Conservation (phyloP, 306 rosid species). For the Trifolium repens region DNA sequence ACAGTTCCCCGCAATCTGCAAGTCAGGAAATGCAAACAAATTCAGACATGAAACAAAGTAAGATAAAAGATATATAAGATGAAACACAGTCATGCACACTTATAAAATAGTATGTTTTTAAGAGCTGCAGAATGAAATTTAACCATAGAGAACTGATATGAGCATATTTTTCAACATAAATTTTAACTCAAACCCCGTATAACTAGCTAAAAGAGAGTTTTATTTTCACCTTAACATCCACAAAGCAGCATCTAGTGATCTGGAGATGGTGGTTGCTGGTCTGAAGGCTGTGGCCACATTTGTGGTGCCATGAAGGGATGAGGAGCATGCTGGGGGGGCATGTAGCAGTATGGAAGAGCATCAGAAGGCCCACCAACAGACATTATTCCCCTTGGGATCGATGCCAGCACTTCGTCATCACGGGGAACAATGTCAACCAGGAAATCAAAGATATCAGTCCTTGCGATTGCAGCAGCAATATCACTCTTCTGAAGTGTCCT, state of each 20-base stretch:
- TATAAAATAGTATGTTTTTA: background rate
- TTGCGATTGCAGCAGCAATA: slow-evolving; percentile 61
- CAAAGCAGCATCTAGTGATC: slow-evolving; percentile 43
- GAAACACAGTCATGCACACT: slow-evolving; percentile 1
- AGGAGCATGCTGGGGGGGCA: slow-evolving; percentile 62
- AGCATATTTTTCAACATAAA: slow-evolving; percentile 23
- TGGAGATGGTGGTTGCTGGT: slow-evolving; percentile 52
- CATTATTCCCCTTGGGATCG: slow-evolving; percentile 62
- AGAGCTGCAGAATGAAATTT: slow-evolving; percentile 1
- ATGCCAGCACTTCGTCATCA: slow-evolving; percentile 63
- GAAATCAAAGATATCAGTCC: slow-evolving; percentile 61
- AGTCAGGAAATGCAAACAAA: slow-evolving; percentile 27
- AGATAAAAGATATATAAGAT: background rate
- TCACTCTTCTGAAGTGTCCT: slow-evolving; percentile 62
- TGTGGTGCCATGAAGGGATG: slow-evolving; percentile 59
- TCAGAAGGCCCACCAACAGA: slow-evolving; percentile 63
- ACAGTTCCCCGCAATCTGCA: slow-evolving; percentile 40
- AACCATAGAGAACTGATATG: slow-evolving; percentile 1
- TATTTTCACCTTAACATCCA: slow-evolving; percentile 42
- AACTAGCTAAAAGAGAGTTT: slow-evolving; percentile 4
- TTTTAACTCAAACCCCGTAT: slow-evolving; percentile 19
- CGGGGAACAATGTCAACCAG: slow-evolving; percentile 63
- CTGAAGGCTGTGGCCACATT: slow-evolving; percentile 63
- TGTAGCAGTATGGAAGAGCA: slow-evolving; percentile 53
- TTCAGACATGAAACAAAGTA: slow-evolving; percentile 33